Percentiles rank a stretch among this genome's conserved stretches.
Conservation (phyloP, 345 rosid genomes). For the Orychophragmus violaceus region DNA sequence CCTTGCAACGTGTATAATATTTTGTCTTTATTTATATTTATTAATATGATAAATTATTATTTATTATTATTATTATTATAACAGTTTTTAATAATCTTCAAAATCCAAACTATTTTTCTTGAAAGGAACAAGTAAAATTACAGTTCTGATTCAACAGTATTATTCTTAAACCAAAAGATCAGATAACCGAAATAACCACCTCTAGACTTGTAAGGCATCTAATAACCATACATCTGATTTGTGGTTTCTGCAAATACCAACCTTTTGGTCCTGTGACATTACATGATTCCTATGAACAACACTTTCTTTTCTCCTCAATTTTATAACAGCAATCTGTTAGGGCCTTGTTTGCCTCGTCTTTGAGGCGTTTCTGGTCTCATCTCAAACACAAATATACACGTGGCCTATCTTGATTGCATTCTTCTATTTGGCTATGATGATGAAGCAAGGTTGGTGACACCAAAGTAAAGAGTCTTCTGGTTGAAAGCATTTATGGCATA, state of each 20-base stretch:
- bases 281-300: slow-evolving; percentile 6
- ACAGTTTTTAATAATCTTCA: no score
- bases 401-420: slow-evolving; percentile 1
- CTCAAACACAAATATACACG: not conserved
- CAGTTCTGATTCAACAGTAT: not conserved
- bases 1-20: no score
- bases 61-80: no score
- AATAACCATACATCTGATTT: no score
- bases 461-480: slow-evolving; percentile 72
- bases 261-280: slow-evolving; percentile 1
- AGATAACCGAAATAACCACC: not conserved
- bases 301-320: not conserved
- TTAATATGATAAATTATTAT: no score
- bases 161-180: not conserved
- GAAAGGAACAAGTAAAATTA: no score
- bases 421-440: slow-evolving; percentile 25
- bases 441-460: slow-evolving; percentile 71
- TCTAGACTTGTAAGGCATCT: no score
- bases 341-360: not conserved
- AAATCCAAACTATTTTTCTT: not conserved
- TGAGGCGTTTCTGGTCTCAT: slow-evolving; percentile 1
- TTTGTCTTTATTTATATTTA: no score
- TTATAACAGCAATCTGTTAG: not conserved
- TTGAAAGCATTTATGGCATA: slow-evolving; percentile 67
- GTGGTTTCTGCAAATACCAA: no score